Conservation (phyloP, 352 stramenopile species). For the Salisapilia sapeloensis region DNA sequence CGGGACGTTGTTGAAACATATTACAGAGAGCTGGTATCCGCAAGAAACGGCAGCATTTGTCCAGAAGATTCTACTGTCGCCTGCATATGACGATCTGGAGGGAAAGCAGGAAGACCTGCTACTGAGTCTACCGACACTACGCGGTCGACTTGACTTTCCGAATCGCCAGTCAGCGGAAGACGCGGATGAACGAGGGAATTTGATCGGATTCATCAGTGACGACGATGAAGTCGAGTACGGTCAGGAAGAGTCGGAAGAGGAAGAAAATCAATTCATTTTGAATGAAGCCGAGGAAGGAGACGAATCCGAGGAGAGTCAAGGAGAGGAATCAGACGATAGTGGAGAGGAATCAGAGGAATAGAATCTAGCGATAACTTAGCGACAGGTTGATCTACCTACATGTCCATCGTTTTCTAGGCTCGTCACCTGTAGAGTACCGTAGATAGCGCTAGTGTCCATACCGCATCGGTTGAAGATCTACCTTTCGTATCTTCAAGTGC, state of each 20-base stretch:
- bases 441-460: too few species aligned
- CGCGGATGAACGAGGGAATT: conserved; percentile 64
- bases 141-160: conserved; percentile 53
- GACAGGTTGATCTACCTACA: too few species aligned
- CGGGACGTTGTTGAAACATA: conserved; percentile 28
- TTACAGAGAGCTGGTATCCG: conserved; percentile 47
- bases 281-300: conserved; percentile 65
- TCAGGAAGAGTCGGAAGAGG: conserved; percentile 18
- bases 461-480: too few species aligned
- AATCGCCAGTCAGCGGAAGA: conserved; percentile 67
- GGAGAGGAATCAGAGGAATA: too few species aligned
- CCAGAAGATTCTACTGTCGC: conserved; percentile 54
- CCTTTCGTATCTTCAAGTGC: too few species aligned
- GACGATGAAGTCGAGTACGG: conserved; percentile 25
- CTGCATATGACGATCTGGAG: conserved; percentile 72
- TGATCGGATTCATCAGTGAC: conserved; percentile 44
- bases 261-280: conserved; percentile 50
- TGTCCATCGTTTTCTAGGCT: too few species aligned
- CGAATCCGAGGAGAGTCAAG: conserved; percentile 15
- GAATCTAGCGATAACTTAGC: too few species aligned
- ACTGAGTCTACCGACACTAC: conserved; percentile 30
- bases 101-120: conserved; percentile 63
- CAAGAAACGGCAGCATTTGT: conserved; percentile 38
- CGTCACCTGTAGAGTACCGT: too few species aligned
- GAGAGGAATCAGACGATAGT: conserved; percentile 16